Evolutionary conservation across 495 filamentous ascomycete genomes (phyloP), one percentile per base, ranked within the genome.

Genomic region (Margaritispora aquatica): DNA sequence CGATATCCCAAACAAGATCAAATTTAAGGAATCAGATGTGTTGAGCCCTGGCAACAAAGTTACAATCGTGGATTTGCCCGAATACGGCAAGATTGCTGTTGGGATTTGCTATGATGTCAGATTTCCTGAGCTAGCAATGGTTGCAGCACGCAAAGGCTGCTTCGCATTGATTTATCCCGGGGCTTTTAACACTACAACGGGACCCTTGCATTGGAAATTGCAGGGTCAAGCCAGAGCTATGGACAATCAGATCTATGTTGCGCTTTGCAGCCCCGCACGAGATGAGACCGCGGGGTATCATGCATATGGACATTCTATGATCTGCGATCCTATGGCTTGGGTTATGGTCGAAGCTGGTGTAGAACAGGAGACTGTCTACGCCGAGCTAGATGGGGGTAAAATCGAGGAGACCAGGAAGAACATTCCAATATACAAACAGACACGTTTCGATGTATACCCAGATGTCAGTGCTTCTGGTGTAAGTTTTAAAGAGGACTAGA

Each of bases 41-140:
- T 79, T 99, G 20, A 85, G 79, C 1, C 88, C 94, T 0, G 94
- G 94, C 0, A 84, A 90, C 71, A 82, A 86, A 62, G 64, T 96
- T 44, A 95, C 93, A 0, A 69, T 97, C 0, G 74, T 97, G 21
- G 87, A 95, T 52, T 73, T 96, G 4, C 88, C 90, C 2, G 89
- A 88, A 54, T 96, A 94, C 67, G 94, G 94, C 38, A 83, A 80
- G 59, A 80, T 98, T 51, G 90, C 83, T 0, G 72, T 98, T 0
- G 92, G 87, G 15, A 97, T 98, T 67, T 98, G 94, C 79, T 98
- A 98, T 73, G 94, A 98, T 70, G 81, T 97, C 48, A 89, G 94
- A 8, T 98, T 98, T 77, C 93, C 94, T 0, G 94, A 98, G 73
- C 78, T 96, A 8, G 92, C 89, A 3, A 96, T 84, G 75, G 87